phyloP scores from a whole-genome alignment of 2,329 filamentous ascomycete species.

The Pseudogymnoascus sp. region DNA sequence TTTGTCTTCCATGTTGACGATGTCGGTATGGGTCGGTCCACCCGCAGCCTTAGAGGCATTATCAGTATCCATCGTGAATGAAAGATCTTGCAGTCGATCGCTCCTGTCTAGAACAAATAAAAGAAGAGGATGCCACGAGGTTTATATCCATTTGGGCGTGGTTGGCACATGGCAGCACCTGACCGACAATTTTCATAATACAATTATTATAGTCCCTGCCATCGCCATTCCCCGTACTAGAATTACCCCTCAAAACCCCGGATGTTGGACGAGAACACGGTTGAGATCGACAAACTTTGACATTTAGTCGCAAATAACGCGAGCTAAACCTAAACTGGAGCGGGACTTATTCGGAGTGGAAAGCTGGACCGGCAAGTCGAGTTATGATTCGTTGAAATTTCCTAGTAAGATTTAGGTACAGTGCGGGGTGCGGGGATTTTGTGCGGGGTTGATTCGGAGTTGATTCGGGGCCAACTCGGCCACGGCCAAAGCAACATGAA shows the following conservation, averaged over 20 bases:
- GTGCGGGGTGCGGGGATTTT: background rate
- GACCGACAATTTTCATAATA: background rate
- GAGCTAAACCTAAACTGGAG: background rate
- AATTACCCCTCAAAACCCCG: constrained; percentile 2
- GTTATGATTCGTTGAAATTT: background rate
- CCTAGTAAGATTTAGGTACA: background rate
- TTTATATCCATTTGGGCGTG: background rate
- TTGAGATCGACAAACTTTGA: background rate
- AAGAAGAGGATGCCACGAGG: background rate
- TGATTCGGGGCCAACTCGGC: background rate
- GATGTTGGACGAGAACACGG: background rate
- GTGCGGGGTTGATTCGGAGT: constrained; percentile 1
- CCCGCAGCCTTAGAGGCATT: background rate
- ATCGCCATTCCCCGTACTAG: background rate
- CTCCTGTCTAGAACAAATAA: background rate
- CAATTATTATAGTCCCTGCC: background rate
- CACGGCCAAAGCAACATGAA: background rate
- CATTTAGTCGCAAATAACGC: background rate
- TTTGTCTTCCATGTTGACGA: background rate
- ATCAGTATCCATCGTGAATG: background rate
- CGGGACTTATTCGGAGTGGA: background rate
- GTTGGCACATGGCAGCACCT: background rate
- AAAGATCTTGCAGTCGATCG: background rate
- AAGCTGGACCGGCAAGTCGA: background rate
- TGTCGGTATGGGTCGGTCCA: background rate